Percentiles rank a stretch among this genome's conserved stretches.
phyloP scores from a whole-genome alignment of 768 basidiomycete species.

The Phaffia australis region DNA sequence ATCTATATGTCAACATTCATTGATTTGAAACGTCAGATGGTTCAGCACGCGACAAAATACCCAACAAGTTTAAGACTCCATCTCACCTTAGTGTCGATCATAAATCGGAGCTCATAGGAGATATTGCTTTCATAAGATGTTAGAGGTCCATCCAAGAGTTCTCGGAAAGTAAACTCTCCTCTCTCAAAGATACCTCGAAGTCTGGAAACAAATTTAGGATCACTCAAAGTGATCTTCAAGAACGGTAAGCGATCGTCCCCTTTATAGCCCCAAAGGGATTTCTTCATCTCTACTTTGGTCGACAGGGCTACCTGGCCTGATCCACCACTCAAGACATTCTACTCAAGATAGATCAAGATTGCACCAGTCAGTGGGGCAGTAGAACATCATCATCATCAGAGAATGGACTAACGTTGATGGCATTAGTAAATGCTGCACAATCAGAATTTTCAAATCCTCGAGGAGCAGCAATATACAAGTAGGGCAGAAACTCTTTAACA shows the following conservation, averaged over 20 bases:
- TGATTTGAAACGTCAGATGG: too few relatives aligned
- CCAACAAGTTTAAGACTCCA: not conserved
- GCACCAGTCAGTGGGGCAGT: not conserved
- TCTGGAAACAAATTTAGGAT: slow-evolving; percentile 69
- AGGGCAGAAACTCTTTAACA: slow-evolving; percentile 73
- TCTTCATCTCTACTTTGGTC: slow-evolving; percentile 41
- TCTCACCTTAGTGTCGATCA: slow-evolving; percentile 87
- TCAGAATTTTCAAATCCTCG: slow-evolving; percentile 67
- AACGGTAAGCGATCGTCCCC: slow-evolving; percentile 72
- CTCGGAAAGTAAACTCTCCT: slow-evolving; percentile 58
- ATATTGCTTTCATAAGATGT: slow-evolving; percentile 91
- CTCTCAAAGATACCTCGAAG: slow-evolving; percentile 71
- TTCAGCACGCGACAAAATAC: too few relatives aligned
- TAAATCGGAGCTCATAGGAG: slow-evolving; percentile 78
- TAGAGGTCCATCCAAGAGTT: slow-evolving; percentile 46
- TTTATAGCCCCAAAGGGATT: slow-evolving; percentile 75
- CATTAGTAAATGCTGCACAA: slow-evolving; percentile 50
- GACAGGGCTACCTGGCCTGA: slow-evolving; percentile 12
- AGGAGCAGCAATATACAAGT: slow-evolving; percentile 84
- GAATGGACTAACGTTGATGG: slow-evolving; percentile 57
- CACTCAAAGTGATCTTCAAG: slow-evolving; percentile 66
- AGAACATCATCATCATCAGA: not conserved
- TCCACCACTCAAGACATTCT: slow-evolving; percentile 17
- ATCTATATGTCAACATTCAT: slow-evolving; percentile 45
- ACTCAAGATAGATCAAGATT: not conserved